Conservation (phyloP, 768 basidiomycete genomes). For the Xerocomellus chrysenteron region DNA sequence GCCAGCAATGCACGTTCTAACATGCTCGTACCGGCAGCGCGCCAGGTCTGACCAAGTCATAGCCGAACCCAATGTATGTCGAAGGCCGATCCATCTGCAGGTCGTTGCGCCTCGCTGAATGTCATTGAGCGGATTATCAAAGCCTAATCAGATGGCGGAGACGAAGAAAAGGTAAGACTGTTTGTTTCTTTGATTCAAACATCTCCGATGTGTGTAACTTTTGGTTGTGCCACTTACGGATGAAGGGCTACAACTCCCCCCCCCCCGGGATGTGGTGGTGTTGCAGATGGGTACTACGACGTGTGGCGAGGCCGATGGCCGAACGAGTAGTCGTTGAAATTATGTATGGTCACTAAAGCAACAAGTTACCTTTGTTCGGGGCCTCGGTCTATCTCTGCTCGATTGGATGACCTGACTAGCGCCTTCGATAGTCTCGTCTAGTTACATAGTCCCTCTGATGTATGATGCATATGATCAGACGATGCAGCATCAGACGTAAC, state of each 20-base stretch:
- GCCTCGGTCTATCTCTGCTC: neutral
- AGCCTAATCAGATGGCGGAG: too few species aligned
- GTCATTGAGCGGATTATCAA: neutral
- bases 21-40: neutral
- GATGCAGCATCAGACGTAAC: neutral
- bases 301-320: too few species aligned
- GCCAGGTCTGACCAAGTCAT: neutral
- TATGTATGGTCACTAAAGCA: too few species aligned
- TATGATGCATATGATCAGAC: neutral
- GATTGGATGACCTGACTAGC: neutral
- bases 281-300: too few species aligned
- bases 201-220: neutral
- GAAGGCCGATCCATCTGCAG: slow-evolving; percentile 22
- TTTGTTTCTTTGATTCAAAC: too few species aligned
- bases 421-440: too few species aligned
- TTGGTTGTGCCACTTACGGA: neutral
- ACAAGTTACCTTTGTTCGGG: too few species aligned
- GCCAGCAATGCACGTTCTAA: slow-evolving; percentile 15
- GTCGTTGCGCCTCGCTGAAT: slow-evolving; percentile 21
- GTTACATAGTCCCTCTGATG: neutral
- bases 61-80: slow-evolving; percentile 24
- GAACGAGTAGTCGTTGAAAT: too few species aligned
- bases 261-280: too few species aligned
- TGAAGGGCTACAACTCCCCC: too few species aligned
- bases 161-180: too few species aligned